Evolutionary conservation across 371 early-diverging fungal species (phyloP), one percentile per base, ranked within the genome.

Genomic region (Mucor indicus): DNA sequence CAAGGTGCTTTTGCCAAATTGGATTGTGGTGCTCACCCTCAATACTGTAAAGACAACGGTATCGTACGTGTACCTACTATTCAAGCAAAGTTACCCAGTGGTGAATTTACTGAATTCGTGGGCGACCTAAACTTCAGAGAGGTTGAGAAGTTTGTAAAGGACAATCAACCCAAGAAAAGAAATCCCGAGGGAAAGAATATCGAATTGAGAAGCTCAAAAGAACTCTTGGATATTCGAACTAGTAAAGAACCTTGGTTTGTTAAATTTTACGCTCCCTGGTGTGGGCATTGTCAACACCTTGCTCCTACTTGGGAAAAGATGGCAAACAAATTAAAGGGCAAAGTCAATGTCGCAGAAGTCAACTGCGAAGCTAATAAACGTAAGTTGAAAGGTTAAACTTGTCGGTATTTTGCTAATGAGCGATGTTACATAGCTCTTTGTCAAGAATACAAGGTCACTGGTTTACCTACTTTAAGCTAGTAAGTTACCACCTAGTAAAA

Each of bases 211-310:
- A 27, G 4, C 2, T 31, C 35, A 10, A 17, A 48, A 11, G 37
- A 49, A 38, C 13, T 52, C 2, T 29, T 50, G 11, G 36, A 27
- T 2, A 54, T 60, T 3, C 25, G 32, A 16, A 21, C 35, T 8
- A 54, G 60, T 38, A 54, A 62, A 27, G 52, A 58, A 20, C 75
- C 75, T 33, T 86, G 83, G 87, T 84, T 92, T 55, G 55, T 92
- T 44, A 85, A 87, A 60, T 89, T 85, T 60, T 87, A 80, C 58
- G 90, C 92, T 15, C 91, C 93, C 11, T 92, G 92, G 92, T 93
- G 93, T 62, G 78, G 82, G 6, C 93, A 93, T 67, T 95, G 96
- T 79, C 74, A 88, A 64, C 58, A 75, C 0, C 75, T 95, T 51
- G 86, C 84, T 4, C 92, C 92, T 7, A 64, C 70, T 16, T 93